These are phyloP conservation scores for Sarocladium brachiariae DNA, from an alignment of 2,329 filamentous ascomycete species.

Conservation along the genomic window DNA sequence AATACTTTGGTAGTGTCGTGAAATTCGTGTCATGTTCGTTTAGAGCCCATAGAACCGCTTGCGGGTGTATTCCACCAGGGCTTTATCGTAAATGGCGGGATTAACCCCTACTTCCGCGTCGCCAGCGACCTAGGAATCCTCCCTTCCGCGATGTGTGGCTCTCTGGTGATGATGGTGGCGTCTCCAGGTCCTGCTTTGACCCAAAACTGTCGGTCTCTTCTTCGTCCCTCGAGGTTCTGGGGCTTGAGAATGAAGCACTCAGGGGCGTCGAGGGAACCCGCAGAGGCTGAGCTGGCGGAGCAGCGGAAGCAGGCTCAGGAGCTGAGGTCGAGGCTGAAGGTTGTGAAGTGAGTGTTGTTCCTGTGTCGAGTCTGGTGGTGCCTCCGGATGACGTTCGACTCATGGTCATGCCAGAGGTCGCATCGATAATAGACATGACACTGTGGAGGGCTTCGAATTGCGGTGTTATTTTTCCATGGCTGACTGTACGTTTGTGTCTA, in stretches of 20 bases:
- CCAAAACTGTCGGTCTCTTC: conserved; percentile 2
- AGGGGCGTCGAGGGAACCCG: not conserved
- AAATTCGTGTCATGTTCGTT: too few species aligned
- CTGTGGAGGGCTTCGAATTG: conserved; percentile 26
- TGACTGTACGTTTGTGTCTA: conserved; percentile 40
- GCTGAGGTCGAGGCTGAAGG: not conserved
- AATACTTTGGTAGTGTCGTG: too few species aligned
- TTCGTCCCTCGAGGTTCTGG: not conserved
- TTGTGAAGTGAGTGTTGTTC: not conserved
- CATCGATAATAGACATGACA: conserved; percentile 23
- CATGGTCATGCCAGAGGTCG: conserved; percentile 17
- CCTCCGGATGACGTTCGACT: conserved; percentile 15
- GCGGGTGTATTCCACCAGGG: too few species aligned
- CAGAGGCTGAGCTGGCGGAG: conserved; percentile 10
- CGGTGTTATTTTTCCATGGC: conserved; percentile 33
- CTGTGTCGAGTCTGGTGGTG: not conserved
- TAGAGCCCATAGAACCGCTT: too few species aligned
- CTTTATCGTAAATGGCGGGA: not conserved
- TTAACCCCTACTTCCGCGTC: conserved; percentile 1
- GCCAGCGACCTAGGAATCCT: not conserved
- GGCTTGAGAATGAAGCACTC: conserved; percentile 2
- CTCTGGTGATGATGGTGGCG: conserved; percentile 10
- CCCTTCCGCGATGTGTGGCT: conserved; percentile 8
- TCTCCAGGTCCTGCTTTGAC: conserved; percentile 10
- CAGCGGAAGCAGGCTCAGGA: not conserved